Conservation (phyloP, 306 rosid species). For the Citrullus colocynthis region DNA sequence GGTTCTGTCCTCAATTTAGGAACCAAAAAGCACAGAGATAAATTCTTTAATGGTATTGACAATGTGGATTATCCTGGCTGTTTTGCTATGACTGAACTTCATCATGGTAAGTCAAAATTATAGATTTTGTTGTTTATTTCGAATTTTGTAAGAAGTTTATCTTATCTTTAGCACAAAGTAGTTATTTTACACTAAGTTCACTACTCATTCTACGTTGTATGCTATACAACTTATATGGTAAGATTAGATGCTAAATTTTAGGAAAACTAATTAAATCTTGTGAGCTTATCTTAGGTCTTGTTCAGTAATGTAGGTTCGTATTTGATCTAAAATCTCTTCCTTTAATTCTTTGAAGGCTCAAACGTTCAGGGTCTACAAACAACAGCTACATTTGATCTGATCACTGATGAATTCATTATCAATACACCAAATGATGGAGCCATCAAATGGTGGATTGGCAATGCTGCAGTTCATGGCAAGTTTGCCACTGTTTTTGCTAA, state of each 20-base stretch:
- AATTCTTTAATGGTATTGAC: conserved; percentile 79
- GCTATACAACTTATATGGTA: too few species aligned
- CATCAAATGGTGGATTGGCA: conserved; percentile 99
- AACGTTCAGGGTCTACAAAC: conserved; percentile 97
- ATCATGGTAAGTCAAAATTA: conserved; percentile 47
- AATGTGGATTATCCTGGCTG: conserved; percentile 79
- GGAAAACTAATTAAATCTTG: neutral
- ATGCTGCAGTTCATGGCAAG: conserved; percentile 97
- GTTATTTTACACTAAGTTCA: neutral
- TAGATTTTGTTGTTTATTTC: neutral
- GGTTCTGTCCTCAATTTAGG: conserved; percentile 85
- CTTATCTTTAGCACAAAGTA: neutral
- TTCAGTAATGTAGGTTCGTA: neutral
- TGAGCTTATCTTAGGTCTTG: neutral
- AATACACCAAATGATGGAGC: conserved; percentile 95
- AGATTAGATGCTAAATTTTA: too few species aligned
- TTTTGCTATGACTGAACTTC: conserved; percentile 96
- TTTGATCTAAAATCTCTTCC: neutral
- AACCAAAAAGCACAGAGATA: conserved; percentile 81
- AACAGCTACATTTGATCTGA: conserved; percentile 65
- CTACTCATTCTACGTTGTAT: neutral
- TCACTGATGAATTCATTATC: conserved; percentile 69
- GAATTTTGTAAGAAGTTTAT: neutral
- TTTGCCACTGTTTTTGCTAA: conserved; percentile 87
- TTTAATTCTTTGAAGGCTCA: conserved; percentile 48